Evolutionary conservation across 2,329 filamentous ascomycete species (phyloP).

Genomic region (Pseudogymnoascus sp.): DNA sequence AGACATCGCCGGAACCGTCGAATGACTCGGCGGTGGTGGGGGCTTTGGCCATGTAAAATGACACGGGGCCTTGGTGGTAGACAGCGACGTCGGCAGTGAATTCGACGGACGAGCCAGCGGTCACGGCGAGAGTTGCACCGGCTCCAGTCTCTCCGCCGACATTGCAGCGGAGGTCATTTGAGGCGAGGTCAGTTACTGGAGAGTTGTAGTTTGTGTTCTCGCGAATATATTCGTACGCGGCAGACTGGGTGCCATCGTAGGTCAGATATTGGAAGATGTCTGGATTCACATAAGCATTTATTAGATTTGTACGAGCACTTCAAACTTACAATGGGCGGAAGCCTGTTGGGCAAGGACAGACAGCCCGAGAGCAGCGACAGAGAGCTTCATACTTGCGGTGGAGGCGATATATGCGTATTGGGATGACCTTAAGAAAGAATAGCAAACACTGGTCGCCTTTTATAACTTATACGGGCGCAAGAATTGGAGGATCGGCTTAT

Average conservation of each 20-base stretch:
- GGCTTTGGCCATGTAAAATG: slow-evolving; percentile 34
- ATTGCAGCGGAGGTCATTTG: slow-evolving; percentile 42
- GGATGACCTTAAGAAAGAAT: background rate
- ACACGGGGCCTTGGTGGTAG: slow-evolving; percentile 32
- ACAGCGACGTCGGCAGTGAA: slow-evolving; percentile 22
- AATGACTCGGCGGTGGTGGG: slow-evolving; percentile 29
- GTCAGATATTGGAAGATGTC: slow-evolving; percentile 14
- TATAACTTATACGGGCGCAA: background rate
- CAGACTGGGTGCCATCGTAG: background rate
- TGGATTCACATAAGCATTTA: background rate
- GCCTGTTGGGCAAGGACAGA: background rate
- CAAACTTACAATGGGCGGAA: slow-evolving; percentile 6
- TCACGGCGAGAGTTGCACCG: slow-evolving; percentile 1
- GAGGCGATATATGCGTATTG: background rate
- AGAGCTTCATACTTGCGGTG: background rate
- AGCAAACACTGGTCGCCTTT: background rate
- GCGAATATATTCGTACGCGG: slow-evolving; percentile 34
- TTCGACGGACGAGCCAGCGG: background rate
- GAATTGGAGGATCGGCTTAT: background rate
- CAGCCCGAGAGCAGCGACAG: background rate
- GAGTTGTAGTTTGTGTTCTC: slow-evolving; percentile 40
- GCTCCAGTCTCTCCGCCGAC: slow-evolving; percentile 19
- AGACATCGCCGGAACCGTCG: slow-evolving; percentile 33
- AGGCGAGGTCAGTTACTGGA: slow-evolving; percentile 41
- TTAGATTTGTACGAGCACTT: background rate